Evolutionary conservation across 2,329 filamentous ascomycete species (phyloP).

Genomic region (Colletotrichum sp.): DNA sequence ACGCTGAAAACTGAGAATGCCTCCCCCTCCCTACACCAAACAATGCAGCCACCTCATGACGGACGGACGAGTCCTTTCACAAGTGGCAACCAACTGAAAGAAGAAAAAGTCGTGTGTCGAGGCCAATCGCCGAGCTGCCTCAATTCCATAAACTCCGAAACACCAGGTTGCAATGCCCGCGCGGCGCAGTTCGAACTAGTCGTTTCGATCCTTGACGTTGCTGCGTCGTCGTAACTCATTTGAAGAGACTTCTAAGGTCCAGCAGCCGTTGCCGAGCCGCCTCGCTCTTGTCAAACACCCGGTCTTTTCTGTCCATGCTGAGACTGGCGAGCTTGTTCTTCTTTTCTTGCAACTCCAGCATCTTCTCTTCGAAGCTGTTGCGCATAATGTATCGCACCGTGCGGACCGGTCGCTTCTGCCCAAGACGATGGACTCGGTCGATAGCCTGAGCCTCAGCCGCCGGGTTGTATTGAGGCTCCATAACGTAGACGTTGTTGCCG

Average conservation of each 20-base stretch:
- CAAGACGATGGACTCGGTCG: conserved; percentile 89
- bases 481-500: conserved; percentile 88
- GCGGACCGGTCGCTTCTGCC: conserved; percentile 87
- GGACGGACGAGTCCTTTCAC: background rate
- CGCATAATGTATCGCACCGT: conserved; percentile 91
- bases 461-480: conserved; percentile 98
- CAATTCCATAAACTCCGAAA: conserved; percentile 1
- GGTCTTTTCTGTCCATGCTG: conserved; percentile 74
- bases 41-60: background rate
- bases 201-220: background rate
- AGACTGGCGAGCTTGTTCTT: conserved; percentile 91
- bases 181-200: background rate
- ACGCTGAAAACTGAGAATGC: conserved; percentile 9
- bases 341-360: conserved; percentile 87
- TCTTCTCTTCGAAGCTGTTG: conserved; percentile 91
- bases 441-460: conserved; percentile 93
- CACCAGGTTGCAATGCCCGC: background rate
- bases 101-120: background rate
- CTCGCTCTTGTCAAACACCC: conserved; percentile 54
- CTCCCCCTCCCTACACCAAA: background rate
- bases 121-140: background rate
- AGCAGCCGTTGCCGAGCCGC: conserved; percentile 66
- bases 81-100: background rate
- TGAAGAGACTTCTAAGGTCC: conserved; percentile 65
- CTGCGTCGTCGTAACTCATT: conserved; percentile 33